Percentiles rank a stretch among this genome's conserved stretches.
Conservation (phyloP, 768 basidiomycete genomes). For the Paxillus rubicundulus region DNA sequence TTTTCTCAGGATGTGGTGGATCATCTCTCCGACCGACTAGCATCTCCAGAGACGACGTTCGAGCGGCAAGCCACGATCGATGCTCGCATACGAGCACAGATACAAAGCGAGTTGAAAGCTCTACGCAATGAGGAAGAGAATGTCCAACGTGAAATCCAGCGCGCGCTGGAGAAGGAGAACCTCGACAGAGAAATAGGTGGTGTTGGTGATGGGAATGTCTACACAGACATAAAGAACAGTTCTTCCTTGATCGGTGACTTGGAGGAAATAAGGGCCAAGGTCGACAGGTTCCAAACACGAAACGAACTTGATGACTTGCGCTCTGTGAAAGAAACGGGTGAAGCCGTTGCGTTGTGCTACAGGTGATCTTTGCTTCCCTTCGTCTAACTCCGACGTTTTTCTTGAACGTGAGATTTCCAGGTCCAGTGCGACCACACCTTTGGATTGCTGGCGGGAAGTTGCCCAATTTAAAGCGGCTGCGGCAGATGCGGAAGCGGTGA, state of each 20-base stretch:
- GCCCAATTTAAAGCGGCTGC: slow-evolving; percentile 68
- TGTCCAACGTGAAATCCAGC: slow-evolving; percentile 71
- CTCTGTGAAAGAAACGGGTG: slow-evolving; percentile 52
- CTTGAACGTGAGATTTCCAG: slow-evolving; percentile 17
- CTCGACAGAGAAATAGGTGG: slow-evolving; percentile 67
- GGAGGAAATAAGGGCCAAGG: slow-evolving; percentile 68
- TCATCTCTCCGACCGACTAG: slow-evolving; percentile 65
- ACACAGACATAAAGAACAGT: slow-evolving; percentile 53
- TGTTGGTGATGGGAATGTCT: slow-evolving; percentile 42
- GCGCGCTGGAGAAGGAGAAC: slow-evolving; percentile 84
- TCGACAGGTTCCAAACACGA: slow-evolving; percentile 65
- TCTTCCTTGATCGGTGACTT: slow-evolving; percentile 68
- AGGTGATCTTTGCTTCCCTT: slow-evolving; percentile 38
- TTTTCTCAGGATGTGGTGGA: slow-evolving; percentile 84
- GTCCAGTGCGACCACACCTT: slow-evolving; percentile 46
- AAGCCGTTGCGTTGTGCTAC: slow-evolving; percentile 74
- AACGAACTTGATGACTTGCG: slow-evolving; percentile 54
- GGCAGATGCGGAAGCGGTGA: slow-evolving; percentile 64
- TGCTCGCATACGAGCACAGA: slow-evolving; percentile 66
- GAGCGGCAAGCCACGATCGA: slow-evolving; percentile 76
- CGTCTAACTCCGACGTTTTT: neutral
- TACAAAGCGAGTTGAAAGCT: slow-evolving; percentile 62
- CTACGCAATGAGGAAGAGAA: slow-evolving; percentile 67
- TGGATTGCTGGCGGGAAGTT: slow-evolving; percentile 78
- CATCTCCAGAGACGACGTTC: slow-evolving; percentile 56